These are phyloP conservation scores for Leccinum ochraceum DNA, from an alignment of 768 basidiomycete genomes.

Conservation along the genomic window DNA sequence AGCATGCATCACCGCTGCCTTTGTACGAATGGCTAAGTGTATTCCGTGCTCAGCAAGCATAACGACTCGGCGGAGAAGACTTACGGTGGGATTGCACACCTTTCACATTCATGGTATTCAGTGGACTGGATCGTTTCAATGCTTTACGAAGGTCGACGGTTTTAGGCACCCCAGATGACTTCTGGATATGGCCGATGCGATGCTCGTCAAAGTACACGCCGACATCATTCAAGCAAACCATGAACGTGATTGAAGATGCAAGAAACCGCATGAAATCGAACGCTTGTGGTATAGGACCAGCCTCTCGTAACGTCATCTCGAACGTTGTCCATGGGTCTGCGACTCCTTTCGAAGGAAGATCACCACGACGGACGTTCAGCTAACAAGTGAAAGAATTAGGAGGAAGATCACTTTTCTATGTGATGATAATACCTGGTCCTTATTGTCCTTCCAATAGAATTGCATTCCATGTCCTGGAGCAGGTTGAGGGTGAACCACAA, in stretches of 20 bases:
- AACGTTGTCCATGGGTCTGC: slow-evolving; percentile 78
- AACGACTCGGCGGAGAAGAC: slow-evolving; percentile 21
- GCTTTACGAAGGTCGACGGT: slow-evolving; percentile 53
- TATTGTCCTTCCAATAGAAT: slow-evolving; percentile 94
- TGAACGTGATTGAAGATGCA: slow-evolving; percentile 91
- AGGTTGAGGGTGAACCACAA: slow-evolving; percentile 11
- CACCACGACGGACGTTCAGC: slow-evolving; percentile 83
- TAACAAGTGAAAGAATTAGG: slow-evolving; percentile 30
- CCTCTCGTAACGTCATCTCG: slow-evolving; percentile 84
- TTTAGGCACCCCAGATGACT: slow-evolving; percentile 55
- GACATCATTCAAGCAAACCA: slow-evolving; percentile 74
- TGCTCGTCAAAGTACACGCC: slow-evolving; percentile 83
- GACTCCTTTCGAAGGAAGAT: slow-evolving; percentile 44
- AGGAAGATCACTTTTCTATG: not conserved
- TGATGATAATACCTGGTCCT: slow-evolving; percentile 63
- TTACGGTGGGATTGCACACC: slow-evolving; percentile 64
- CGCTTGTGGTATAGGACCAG: slow-evolving; percentile 72
- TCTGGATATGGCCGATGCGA: slow-evolving; percentile 65
- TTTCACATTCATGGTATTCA: slow-evolving; percentile 67
- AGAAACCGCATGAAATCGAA: slow-evolving; percentile 92
- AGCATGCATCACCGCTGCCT: slow-evolving; percentile 14
- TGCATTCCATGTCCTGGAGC: slow-evolving; percentile 82
- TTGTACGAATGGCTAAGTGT: slow-evolving; percentile 41
- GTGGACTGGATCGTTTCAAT: slow-evolving; percentile 55
- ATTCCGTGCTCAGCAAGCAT: not conserved